These are phyloP conservation scores for Leishmania arabica DNA, from an alignment of 208 protist genomes.

Conservation along the genomic window DNA sequence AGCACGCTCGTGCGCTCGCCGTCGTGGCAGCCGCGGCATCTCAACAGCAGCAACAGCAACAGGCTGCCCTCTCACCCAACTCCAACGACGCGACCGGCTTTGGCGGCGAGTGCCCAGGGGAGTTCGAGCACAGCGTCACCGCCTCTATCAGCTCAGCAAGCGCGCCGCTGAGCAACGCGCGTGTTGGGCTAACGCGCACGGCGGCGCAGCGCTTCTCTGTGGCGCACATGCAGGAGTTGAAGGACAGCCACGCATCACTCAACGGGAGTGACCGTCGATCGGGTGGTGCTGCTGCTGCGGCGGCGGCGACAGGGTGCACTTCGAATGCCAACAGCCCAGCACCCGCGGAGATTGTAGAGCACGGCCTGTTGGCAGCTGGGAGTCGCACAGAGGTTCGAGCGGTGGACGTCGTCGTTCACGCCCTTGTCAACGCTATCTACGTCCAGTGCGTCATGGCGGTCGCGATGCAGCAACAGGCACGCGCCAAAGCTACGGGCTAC, in stretches of 20 bases:
- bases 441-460: slow-evolving; percentile 27
- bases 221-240: slow-evolving; percentile 7
- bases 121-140: not conserved
- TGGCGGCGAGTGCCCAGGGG: slow-evolving; percentile 1
- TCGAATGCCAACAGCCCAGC: not conserved
- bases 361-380: slow-evolving; percentile 17
- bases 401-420: slow-evolving; percentile 36
- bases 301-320: not conserved
- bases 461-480: slow-evolving; percentile 14
- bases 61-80: not conserved
- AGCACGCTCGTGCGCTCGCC: slow-evolving; percentile 24
- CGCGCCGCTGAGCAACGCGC: not conserved
- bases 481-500: not conserved
- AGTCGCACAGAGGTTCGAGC: slow-evolving; percentile 27
- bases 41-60: slow-evolving; percentile 11
- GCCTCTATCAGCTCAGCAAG: not conserved
- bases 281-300: not conserved
- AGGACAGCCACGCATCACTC: not conserved
- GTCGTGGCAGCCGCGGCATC: slow-evolving; percentile 11
- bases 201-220: slow-evolving; percentile 13
- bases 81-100: not conserved
- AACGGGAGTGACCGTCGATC: slow-evolving; percentile 15
- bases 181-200: slow-evolving; percentile 1
- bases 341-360: not conserved
- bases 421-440: slow-evolving; percentile 34